These are phyloP conservation scores for Lecanosticta acicola DNA, from an alignment of 2,329 filamentous ascomycete genomes.

Conservation along the genomic window DNA sequence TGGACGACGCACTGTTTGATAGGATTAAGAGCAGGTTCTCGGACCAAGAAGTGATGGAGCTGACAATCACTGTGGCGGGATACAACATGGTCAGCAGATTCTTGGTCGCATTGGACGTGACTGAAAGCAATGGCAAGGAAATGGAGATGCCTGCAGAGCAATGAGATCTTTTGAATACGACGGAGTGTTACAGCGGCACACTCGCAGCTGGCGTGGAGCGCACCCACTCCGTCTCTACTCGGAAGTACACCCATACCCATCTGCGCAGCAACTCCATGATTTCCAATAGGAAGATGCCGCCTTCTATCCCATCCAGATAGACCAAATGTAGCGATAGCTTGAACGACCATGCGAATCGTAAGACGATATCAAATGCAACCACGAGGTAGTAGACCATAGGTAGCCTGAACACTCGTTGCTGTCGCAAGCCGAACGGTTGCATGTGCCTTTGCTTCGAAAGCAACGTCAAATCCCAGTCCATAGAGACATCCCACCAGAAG, in stretches of 20 bases:
- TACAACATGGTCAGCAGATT: conserved; percentile 38
- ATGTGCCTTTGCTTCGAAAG: conserved; percentile 59
- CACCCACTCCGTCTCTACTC: conserved; percentile 87
- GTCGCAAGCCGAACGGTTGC: conserved; percentile 72
- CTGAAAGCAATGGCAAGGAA: conserved; percentile 33
- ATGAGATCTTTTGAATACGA: neutral
- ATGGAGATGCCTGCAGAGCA: conserved; percentile 28
- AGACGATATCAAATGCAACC: conserved; percentile 68
- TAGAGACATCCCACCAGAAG: conserved; percentile 97
- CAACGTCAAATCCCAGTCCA: conserved; percentile 92
- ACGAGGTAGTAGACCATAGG: conserved; percentile 75
- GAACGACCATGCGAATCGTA: conserved; percentile 86
- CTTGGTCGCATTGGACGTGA: conserved; percentile 36
- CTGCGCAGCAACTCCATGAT: conserved; percentile 78
- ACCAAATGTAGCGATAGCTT: conserved; percentile 79
- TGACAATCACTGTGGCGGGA: conserved; percentile 33
- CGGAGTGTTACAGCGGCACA: conserved; percentile 10
- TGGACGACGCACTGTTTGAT: conserved; percentile 29
- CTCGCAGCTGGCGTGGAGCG: conserved; percentile 10
- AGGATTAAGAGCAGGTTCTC: conserved; percentile 28
- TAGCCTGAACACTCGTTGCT: conserved; percentile 65
- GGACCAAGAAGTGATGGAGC: conserved; percentile 33
- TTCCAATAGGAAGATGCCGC: conserved; percentile 82
- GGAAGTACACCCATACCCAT: conserved; percentile 97
- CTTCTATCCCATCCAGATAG: conserved; percentile 79